Conservation (phyloP, 202 grass and related monocot species). For the Bolboschoenoplectus hybrid region DNA sequence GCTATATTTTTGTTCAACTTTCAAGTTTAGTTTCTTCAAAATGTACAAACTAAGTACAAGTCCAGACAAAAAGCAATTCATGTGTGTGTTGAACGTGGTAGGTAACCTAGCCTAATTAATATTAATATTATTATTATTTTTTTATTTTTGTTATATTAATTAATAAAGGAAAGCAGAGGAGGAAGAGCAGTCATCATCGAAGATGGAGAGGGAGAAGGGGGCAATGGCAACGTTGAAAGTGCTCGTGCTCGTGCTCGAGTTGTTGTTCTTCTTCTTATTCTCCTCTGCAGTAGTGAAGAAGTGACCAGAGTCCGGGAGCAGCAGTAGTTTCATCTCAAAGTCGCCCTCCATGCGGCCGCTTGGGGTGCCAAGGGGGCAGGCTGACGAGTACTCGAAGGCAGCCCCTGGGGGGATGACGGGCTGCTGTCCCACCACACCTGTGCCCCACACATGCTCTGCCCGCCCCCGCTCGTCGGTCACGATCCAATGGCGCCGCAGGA, state of each 20-base stretch:
- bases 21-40: background rate
- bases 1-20: background rate
- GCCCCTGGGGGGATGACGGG: slow-evolving; percentile 78
- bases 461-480: slow-evolving; percentile 76
- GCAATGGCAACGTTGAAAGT: slow-evolving; percentile 87
- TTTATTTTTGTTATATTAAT: background rate
- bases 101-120: background rate
- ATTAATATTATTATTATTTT: background rate
- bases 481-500: slow-evolving; percentile 93
- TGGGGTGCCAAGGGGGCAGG: slow-evolving; percentile 83
- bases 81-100: background rate
- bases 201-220: slow-evolving; percentile 78
- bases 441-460: slow-evolving; percentile 81
- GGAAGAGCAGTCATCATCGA: slow-evolving; percentile 52
- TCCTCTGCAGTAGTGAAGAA: slow-evolving; percentile 37
- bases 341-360: slow-evolving; percentile 96
- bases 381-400: slow-evolving; percentile 88
- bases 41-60: slow-evolving; percentile 14
- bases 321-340: slow-evolving; percentile 84
- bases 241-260: slow-evolving; percentile 33
- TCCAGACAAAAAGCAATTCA: background rate
- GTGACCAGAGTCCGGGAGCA: background rate
- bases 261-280: background rate
- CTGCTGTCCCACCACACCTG: slow-evolving; percentile 80
- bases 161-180: slow-evolving; percentile 27